Conservation (phyloP, 1,284 basidiomycete genomes). For the Microbotryum saponariae region DNA sequence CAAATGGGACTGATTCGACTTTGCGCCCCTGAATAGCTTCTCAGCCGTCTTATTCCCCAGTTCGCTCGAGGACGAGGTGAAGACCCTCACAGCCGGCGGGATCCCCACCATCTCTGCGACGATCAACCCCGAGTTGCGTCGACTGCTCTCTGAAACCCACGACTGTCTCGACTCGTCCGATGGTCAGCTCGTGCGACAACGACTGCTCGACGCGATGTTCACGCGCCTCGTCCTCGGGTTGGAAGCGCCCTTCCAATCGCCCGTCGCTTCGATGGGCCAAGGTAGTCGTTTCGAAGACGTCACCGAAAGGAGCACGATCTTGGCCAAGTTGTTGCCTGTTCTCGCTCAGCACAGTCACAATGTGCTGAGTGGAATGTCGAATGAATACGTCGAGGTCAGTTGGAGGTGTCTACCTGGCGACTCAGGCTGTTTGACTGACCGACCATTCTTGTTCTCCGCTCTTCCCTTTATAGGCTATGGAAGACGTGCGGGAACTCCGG, state of each 20-base stretch:
- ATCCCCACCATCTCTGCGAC: slow-evolving; percentile 32
- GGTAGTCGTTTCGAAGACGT: slow-evolving; percentile 39
- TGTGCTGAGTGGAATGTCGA: slow-evolving; percentile 63
- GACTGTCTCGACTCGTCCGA: slow-evolving; percentile 58
- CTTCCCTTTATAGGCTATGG: slow-evolving; percentile 41
- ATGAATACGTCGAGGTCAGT: slow-evolving; percentile 73
- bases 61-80: slow-evolving; percentile 58
- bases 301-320: slow-evolving; percentile 50
- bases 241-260: slow-evolving; percentile 49
- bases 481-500: slow-evolving; percentile 46
- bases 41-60: slow-evolving; percentile 63
- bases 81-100: slow-evolving; percentile 61
- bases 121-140: slow-evolving; percentile 49
- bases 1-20: too few species aligned
- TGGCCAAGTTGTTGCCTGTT: slow-evolving; percentile 69
- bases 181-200: slow-evolving; percentile 59
- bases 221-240: slow-evolving; percentile 46
- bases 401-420: neutral
- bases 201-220: slow-evolving; percentile 60
- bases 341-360: slow-evolving; percentile 66
- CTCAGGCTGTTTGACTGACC: neutral
- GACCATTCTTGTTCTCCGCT: neutral
- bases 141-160: slow-evolving; percentile 62
- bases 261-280: slow-evolving; percentile 12
- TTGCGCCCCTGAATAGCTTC: slow-evolving; percentile 48